These are phyloP conservation scores for Paxillus rubicundulus DNA, from an alignment of 768 basidiomycete species.

Conservation along the genomic window DNA sequence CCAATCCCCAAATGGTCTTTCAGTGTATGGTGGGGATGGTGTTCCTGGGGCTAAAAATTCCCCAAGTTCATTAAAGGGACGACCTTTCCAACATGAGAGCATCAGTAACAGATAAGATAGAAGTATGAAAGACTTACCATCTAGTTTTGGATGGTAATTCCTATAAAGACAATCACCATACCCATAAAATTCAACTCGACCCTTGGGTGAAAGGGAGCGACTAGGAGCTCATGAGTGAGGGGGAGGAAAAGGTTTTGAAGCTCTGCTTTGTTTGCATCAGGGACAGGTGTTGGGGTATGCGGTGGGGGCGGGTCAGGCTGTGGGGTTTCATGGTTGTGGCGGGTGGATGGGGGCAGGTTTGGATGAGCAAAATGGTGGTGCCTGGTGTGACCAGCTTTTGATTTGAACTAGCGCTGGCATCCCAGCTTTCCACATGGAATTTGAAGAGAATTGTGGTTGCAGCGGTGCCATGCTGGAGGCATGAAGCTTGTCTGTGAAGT, in stretches of 20 bases:
- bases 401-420: too few species aligned
- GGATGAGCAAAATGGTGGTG: too few species aligned
- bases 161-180: background rate
- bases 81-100: background rate
- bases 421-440: too few species aligned
- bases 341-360: too few species aligned
- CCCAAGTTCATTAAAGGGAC: background rate
- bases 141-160: background rate
- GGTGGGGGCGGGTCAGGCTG: too few species aligned
- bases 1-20: constrained; percentile 13
- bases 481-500: too few species aligned
- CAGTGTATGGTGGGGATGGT: background rate
- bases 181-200: background rate
- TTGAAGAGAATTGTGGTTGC: too few species aligned
- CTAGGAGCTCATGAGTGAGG: background rate
- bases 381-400: too few species aligned
- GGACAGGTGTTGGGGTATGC: too few species aligned
- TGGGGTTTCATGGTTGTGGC: too few species aligned
- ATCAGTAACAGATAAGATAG: background rate
- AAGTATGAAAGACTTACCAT: background rate
- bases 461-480: too few species aligned
- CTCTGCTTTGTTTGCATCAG: background rate
- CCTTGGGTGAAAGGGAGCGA: background rate
- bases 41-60: background rate
- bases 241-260: background rate